These are phyloP conservation scores for Dactylorhiza incarnata DNA, from an alignment of 106 monocot species.

Conservation along the genomic window DNA sequence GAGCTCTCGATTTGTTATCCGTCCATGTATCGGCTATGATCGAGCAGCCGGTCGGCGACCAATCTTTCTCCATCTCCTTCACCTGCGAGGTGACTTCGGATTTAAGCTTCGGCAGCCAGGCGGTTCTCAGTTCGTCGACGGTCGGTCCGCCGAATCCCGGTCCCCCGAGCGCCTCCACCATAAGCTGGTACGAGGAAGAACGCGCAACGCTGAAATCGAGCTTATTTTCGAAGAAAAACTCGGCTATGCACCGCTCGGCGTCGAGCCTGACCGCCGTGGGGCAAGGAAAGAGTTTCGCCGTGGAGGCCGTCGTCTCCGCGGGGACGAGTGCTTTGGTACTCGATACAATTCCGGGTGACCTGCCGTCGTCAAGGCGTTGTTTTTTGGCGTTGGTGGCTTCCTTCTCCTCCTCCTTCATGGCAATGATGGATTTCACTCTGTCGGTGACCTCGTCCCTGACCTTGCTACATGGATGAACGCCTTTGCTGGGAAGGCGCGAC, in stretches of 20 bases:
- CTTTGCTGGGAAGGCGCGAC: slow-evolving; percentile 79
- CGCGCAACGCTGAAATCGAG: slow-evolving; percentile 68
- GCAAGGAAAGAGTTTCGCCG: slow-evolving; percentile 26
- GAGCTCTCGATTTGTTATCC: slow-evolving; percentile 65
- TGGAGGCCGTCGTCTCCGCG: slow-evolving; percentile 14
- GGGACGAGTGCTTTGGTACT: slow-evolving; percentile 22
- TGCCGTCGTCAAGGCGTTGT: slow-evolving; percentile 40
- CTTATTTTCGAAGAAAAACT: slow-evolving; percentile 93
- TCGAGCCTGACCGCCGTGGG: slow-evolving; percentile 24
- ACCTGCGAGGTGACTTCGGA: slow-evolving; percentile 63
- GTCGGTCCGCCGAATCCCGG: slow-evolving; percentile 67
- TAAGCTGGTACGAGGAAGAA: slow-evolving; percentile 60
- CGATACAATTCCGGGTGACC: slow-evolving; percentile 15
- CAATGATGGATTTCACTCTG: slow-evolving; percentile 71
- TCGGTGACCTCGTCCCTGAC: slow-evolving; percentile 79
- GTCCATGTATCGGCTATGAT: slow-evolving; percentile 91
- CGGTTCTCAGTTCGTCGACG: slow-evolving; percentile 49
- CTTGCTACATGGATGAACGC: slow-evolving; percentile 83
- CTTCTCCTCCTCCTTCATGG: slow-evolving; percentile 66
- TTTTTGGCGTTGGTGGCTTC: slow-evolving; percentile 51
- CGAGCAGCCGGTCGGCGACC: slow-evolving; percentile 77
- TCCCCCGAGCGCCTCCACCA: slow-evolving; percentile 82
- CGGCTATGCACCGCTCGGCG: slow-evolving; percentile 70
- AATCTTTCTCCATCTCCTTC: slow-evolving; percentile 85
- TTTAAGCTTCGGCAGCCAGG: slow-evolving; percentile 81